These are phyloP conservation scores for Pseudonitzschia pungens DNA, from an alignment of 108 stramenopile species.

Conservation along the genomic window DNA sequence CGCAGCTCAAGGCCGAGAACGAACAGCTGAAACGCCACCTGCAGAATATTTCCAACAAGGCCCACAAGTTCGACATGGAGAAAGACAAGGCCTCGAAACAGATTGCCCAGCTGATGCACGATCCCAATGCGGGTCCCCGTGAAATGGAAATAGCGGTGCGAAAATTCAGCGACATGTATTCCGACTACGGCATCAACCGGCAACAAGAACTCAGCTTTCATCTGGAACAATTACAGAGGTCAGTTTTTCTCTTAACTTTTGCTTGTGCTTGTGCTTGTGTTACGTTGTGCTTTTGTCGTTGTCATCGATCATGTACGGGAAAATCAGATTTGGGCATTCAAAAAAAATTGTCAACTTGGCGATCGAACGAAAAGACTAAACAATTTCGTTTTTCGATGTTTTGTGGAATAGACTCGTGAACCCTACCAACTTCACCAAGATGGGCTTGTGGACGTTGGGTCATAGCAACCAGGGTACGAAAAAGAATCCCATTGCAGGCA, in stretches of 20 bases:
- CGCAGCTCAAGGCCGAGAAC: conserved; percentile 61
- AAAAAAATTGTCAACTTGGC: neutral
- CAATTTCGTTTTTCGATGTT: neutral
- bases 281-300: neutral
- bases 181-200: conserved; percentile 80
- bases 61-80: conserved; percentile 41
- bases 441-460: conserved; percentile 85
- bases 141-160: conserved; percentile 37
- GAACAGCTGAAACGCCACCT: conserved; percentile 63
- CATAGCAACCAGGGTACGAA: conserved; percentile 70
- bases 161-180: conserved; percentile 78
- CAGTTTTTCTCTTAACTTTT: too few relatives aligned
- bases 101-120: conserved; percentile 19
- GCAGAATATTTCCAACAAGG: conserved; percentile 49
- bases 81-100: conserved; percentile 37
- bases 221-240: conserved; percentile 77
- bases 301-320: neutral
- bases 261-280: too few relatives aligned
- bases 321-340: neutral
- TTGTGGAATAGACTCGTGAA: conserved; percentile 46
- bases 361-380: neutral
- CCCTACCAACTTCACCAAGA: conserved; percentile 87
- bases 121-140: conserved; percentile 34
- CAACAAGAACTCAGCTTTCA: conserved; percentile 84
- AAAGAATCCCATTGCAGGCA: conserved; percentile 70